Evolutionary conservation across 805 yeast genomes (phyloP), one percentile per base, ranked within the genome.

Genomic region (Saccharomycopsis schoenii): DNA sequence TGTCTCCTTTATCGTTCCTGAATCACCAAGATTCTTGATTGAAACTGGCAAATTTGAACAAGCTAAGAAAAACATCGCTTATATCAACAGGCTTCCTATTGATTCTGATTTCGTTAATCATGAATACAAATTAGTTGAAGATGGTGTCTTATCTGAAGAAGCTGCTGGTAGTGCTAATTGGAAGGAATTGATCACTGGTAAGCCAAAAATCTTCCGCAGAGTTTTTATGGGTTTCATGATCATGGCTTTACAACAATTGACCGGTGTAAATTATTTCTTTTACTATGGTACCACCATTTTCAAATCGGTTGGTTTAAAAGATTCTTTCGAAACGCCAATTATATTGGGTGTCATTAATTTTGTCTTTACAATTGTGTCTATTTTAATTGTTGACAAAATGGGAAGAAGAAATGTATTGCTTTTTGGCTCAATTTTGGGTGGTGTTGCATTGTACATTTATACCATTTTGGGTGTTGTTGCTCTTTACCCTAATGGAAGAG

Each of bases 261-360:
- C 85, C 42, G 88, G 88, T 72, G 77, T 79, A 65, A 84, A 84
- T 74, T 84, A 82, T 69, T 83, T 84, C 71, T 83, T 84, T 73
- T 84, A 83, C 70, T 84, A 83, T 67, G 85, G 86, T 60, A 83
- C 86, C 51, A 74, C 83, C n/a, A 74, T 84, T 61, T 84, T 84
- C 74, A 71, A 79, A 65, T 78, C 83, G 61, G 84, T 81, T 61
- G 86, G 87, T 56, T 67, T 83, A 64, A 66, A 71, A 15, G 85
- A 84, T 69, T 76, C 88, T 9, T 83, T 79, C 69, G 70, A 76
- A 61, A 82, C 86, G n/a, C 78, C 86, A n/a, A 80, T 84, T 36
- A 74, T 83, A 56, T 70, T 84, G 60, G 85, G 85, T 68, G 68
- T 76, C 55, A 81, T 84, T 50, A 83, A 84, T 71, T 81, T 83